Percentiles rank a stretch among this genome's conserved stretches.
Evolutionary conservation across 257 asterid genomes (phyloP).

Genomic region (Penstemon newberryi): DNA sequence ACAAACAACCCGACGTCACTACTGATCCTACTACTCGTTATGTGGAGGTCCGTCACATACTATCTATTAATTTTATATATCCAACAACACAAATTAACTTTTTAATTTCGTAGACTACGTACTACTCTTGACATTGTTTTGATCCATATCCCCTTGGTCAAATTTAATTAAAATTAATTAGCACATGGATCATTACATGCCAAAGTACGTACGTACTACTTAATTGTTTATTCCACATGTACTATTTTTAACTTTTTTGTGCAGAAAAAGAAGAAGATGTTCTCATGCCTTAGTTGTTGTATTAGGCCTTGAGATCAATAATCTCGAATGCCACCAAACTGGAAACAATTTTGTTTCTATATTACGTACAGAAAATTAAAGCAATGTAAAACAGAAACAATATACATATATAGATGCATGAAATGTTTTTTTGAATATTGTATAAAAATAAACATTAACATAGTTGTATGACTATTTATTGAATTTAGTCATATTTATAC

Average conservation of each 20-base stretch:
- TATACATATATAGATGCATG: too few species aligned
- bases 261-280: constrained; percentile 25
- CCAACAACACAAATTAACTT: too few species aligned
- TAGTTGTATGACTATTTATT: too few species aligned
- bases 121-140: constrained; percentile 13
- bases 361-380: too few species aligned
- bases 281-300: constrained; percentile 37
- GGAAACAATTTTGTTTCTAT: too few species aligned
- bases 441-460: too few species aligned
- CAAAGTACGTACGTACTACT: neutral
- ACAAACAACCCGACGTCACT: constrained; percentile 14
- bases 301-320: constrained; percentile 25
- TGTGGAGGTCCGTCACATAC: constrained; percentile 27
- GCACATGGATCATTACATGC: constrained; percentile 32
- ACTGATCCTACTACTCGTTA: neutral
- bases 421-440: too few species aligned
- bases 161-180: neutral
- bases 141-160: constrained; percentile 44
- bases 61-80: neutral
- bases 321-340: too few species aligned
- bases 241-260: too few species aligned
- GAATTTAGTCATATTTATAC: too few species aligned
- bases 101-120: neutral
- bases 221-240: too few species aligned
- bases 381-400: too few species aligned